Conservation (phyloP, 768 basidiomycete genomes). For the Amanita rubescens region DNA sequence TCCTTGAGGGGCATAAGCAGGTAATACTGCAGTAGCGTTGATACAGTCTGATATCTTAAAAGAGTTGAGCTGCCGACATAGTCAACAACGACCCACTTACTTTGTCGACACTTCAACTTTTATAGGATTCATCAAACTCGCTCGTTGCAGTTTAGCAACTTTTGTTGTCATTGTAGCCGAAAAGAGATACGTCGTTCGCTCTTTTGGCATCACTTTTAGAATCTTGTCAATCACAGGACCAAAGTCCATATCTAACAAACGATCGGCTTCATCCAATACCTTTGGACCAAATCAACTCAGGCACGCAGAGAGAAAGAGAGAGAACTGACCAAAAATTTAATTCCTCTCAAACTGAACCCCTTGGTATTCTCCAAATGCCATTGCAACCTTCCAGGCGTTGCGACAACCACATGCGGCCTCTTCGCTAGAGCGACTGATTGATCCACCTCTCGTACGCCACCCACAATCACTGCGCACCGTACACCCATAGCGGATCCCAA, state of each 20-base stretch:
- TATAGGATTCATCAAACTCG: slow-evolving; percentile 89
- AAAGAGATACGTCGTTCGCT: slow-evolving; percentile 92
- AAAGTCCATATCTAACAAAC: slow-evolving; percentile 94
- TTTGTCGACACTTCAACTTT: slow-evolving; percentile 90
- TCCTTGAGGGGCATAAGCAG: slow-evolving; percentile 86
- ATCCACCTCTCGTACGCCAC: slow-evolving; percentile 86
- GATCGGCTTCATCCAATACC: slow-evolving; percentile 98
- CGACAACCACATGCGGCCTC: slow-evolving; percentile 90
- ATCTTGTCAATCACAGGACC: slow-evolving; percentile 95
- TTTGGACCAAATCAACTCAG: slow-evolving; percentile 21
- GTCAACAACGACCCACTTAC: slow-evolving; percentile 38
- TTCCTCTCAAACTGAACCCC: slow-evolving; percentile 79
- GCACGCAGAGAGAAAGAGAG: neutral
- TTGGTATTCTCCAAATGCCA: slow-evolving; percentile 97
- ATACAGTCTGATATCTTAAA: slow-evolving; percentile 89
- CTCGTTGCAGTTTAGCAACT: slow-evolving; percentile 91
- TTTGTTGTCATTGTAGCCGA: slow-evolving; percentile 99
- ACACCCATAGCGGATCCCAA: slow-evolving; percentile 91
- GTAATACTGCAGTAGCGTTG: slow-evolving; percentile 92
- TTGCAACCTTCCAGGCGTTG: slow-evolving; percentile 87
- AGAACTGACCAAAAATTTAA: slow-evolving; percentile 78
- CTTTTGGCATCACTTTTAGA: slow-evolving; percentile 88
- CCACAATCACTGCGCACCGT: slow-evolving; percentile 86
- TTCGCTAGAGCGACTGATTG: slow-evolving; percentile 92
- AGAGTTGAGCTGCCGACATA: neutral